These are phyloP conservation scores for Ensete glaucum DNA, from an alignment of 176 grass and related monocot genomes.

Conservation along the genomic window DNA sequence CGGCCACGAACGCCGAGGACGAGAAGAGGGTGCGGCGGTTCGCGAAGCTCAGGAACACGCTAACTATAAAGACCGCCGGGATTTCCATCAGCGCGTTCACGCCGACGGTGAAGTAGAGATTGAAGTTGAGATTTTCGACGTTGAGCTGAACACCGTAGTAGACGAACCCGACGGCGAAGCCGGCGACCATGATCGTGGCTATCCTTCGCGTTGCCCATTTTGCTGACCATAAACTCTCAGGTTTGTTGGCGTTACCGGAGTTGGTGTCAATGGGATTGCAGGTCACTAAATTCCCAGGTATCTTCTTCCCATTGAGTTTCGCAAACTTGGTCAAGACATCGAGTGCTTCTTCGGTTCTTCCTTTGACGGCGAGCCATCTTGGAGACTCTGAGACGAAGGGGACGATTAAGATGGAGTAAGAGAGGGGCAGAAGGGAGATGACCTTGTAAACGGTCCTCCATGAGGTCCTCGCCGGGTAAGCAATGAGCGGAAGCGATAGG, in stretches of 20 bases:
- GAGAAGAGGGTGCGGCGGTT: conserved; percentile 30
- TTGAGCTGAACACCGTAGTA: conserved; percentile 52
- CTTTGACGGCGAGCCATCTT: conserved; percentile 38
- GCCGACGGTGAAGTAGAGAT: conserved; percentile 41
- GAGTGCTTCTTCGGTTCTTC: conserved; percentile 31
- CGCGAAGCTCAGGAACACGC: conserved; percentile 28
- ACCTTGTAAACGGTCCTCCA: conserved; percentile 42
- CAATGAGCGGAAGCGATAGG: conserved; percentile 37
- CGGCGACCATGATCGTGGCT: conserved; percentile 22
- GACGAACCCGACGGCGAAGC: conserved; percentile 41
- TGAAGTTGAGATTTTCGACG: conserved; percentile 41
- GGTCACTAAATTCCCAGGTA: conserved; percentile 29
- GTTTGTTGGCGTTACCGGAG: neutral
- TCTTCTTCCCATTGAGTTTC: conserved; percentile 24
- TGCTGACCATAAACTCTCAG: conserved; percentile 31
- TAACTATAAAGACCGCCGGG: conserved; percentile 38
- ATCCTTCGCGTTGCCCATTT: conserved; percentile 32
- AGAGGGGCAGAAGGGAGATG: conserved; percentile 37
- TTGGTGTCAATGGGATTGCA: neutral
- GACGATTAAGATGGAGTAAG: conserved; percentile 31
- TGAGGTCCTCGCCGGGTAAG: conserved; percentile 28
- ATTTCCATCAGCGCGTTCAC: conserved; percentile 47
- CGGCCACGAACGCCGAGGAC: conserved; percentile 22
- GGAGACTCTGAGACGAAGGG: conserved; percentile 44
- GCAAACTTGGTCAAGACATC: conserved; percentile 32